These are phyloP conservation scores for Clathrospora elynae DNA, from an alignment of 2,329 filamentous ascomycete genomes.

Conservation along the genomic window DNA sequence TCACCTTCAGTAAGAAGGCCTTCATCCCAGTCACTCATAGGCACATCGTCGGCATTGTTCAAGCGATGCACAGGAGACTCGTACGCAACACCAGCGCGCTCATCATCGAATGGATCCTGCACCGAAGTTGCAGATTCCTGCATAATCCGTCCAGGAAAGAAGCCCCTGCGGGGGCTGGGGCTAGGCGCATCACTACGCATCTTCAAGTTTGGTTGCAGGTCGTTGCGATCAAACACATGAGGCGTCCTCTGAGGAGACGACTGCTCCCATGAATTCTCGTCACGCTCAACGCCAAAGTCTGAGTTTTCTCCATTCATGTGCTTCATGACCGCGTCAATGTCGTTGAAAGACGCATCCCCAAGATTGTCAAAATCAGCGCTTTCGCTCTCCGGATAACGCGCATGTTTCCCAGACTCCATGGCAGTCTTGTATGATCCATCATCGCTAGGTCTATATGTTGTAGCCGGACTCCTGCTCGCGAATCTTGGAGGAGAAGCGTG, in stretches of 20 bases:
- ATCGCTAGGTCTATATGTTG: constrained; percentile 49
- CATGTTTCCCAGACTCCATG: constrained; percentile 40
- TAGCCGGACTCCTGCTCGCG: constrained; percentile 46
- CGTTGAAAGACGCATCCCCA: constrained; percentile 66
- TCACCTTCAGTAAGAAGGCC: constrained; percentile 76
- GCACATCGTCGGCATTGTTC: constrained; percentile 66
- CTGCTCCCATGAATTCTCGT: constrained; percentile 51
- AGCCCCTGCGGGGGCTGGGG: constrained; percentile 67
- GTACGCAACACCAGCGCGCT: constrained; percentile 60
- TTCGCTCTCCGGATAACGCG: constrained; percentile 45
- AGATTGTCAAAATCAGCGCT: constrained; percentile 44
- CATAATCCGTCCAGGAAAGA: constrained; percentile 29
- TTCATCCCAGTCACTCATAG: constrained; percentile 90
- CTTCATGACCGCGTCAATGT: constrained; percentile 92
- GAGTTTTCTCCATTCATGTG: constrained; percentile 77
- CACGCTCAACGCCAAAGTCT: constrained; percentile 73
- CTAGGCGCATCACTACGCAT: constrained; percentile 74
- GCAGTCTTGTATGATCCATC: constrained; percentile 49
- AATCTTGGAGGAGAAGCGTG: constrained; percentile 26
- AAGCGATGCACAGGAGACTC: constrained; percentile 66
- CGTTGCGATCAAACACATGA: constrained; percentile 38
- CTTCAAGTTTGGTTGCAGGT: constrained; percentile 46
- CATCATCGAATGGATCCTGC: constrained; percentile 66
- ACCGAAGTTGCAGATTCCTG: constrained; percentile 45
- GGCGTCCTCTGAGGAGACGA: constrained; percentile 42